Evolutionary conservation across 2,329 filamentous ascomycete species (phyloP), one percentile per base, ranked within the genome.

Genomic region (Stagonosporopsis tanaceti): DNA sequence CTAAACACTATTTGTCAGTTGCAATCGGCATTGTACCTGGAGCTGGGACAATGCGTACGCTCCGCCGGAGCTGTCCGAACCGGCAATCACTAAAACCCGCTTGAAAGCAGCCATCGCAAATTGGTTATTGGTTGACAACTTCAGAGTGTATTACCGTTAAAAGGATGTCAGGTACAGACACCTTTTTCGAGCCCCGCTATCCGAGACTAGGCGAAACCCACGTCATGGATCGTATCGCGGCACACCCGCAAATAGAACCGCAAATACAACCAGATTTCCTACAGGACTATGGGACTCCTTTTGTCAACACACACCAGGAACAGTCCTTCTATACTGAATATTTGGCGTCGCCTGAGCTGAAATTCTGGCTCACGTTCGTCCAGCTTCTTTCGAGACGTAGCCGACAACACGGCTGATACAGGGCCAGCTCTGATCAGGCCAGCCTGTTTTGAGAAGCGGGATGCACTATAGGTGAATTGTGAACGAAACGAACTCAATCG

Each of bases 61-160:
- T 80, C 93, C 93, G 70, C 93, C 93, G 27, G 92, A 96, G 78
- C 91, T 92, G 78, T 97, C 93, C 25, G 92, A 96, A 61, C 93
- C 93, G 47, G 93, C 93, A 68, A 97, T 90, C 17, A 95, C 86
- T 54, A 97, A 81, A 42, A 96, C 87, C 57, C 88, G 80, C 65
- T 76, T 80, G 47, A 50, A 15, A 47, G 62, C 38, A 53, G 50
- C 46, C 75, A 77, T 77, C 47, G 38, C 38, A 17, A 37, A 47
- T 47, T 27, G 17, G 35, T 40, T 22, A 7, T 12, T 14, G 30
- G 17, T 40, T 15, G 30, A 32, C 14, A 30, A 20, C 44, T 34
- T 47, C 45, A 46, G 28, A 30, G 35, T 39, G 50, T 55, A 48
- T 54, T 50, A 46, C 46, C 44, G 32, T 54, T 38, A 52, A 25